Conservation (phyloP, 768 basidiomycete genomes). For the Rhodosporidiobolus sp. region DNA sequence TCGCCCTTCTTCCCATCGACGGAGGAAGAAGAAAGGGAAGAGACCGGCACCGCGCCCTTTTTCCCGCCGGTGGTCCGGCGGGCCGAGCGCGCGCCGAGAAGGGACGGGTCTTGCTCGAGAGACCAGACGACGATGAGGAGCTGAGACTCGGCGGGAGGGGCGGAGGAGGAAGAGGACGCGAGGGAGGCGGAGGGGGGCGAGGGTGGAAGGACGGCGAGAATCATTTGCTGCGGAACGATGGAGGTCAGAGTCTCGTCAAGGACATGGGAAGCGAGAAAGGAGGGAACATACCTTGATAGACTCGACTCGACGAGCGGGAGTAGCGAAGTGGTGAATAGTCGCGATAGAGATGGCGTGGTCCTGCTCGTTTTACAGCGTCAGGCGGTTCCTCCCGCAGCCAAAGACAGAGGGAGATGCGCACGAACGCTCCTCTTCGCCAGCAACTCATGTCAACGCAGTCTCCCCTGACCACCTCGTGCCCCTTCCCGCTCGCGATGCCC, state of each 20-base stretch:
- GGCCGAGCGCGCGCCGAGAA: constrained; percentile 27
- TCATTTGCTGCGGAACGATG: constrained; percentile 28
- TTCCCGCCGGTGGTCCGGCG: constrained; percentile 17
- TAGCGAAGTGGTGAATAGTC: constrained; percentile 92
- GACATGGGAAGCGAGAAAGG: not conserved
- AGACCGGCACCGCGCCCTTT: constrained; percentile 22
- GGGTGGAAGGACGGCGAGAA: constrained; percentile 41
- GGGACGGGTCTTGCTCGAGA: constrained; percentile 69
- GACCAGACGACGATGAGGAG: constrained; percentile 96
- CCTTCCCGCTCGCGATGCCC: constrained; percentile 46
- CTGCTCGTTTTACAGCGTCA: constrained; percentile 51
- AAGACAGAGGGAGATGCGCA: constrained; percentile 45
- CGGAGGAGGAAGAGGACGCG: constrained; percentile 50
- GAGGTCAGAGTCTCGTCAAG: too few species aligned
- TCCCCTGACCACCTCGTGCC: constrained; percentile 73
- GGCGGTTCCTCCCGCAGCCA: not conserved
- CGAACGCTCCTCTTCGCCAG: constrained; percentile 82
- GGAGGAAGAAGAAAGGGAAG: not conserved
- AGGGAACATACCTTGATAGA: constrained; percentile 64
- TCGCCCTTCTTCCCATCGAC: not conserved
- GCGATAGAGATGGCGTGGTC: constrained; percentile 97
- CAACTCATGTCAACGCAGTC: constrained; percentile 64
- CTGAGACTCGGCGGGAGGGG: constrained; percentile 54
- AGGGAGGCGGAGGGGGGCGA: constrained; percentile 29
- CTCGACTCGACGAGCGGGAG: constrained; percentile 64